Evolutionary conservation across 1,139 yeast genomes (phyloP).

Genomic region (Yamadazyma diospyri): DNA sequence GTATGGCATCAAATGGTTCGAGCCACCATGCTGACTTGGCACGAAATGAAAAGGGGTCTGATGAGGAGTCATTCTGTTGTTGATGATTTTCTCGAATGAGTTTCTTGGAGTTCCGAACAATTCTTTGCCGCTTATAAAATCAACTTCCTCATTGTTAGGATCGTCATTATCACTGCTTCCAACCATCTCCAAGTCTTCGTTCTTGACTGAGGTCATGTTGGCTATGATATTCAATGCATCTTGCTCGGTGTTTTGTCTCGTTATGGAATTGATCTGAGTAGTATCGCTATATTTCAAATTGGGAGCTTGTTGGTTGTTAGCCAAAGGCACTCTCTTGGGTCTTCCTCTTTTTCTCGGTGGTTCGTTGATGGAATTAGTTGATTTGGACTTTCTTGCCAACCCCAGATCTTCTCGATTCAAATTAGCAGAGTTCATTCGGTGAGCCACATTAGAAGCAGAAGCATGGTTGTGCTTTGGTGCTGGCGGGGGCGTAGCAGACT

Average conservation of each 20-base stretch:
- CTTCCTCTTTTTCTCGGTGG: slow-evolving; percentile 47
- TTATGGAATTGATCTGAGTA: slow-evolving; percentile 25
- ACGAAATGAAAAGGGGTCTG: slow-evolving; percentile 7
- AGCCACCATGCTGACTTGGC: neutral
- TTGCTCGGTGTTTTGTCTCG: slow-evolving; percentile 43
- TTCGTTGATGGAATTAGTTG: slow-evolving; percentile 21
- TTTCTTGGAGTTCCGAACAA: slow-evolving; percentile 43
- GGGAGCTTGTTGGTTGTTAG: slow-evolving; percentile 18
- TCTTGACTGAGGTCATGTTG: slow-evolving; percentile 19
- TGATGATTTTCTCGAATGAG: slow-evolving; percentile 34
- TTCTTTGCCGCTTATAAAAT: slow-evolving; percentile 39
- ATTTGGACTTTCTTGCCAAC: slow-evolving; percentile 19
- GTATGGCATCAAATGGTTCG: slow-evolving; percentile 2
- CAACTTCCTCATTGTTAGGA: slow-evolving; percentile 23
- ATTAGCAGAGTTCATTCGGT: slow-evolving; percentile 23
- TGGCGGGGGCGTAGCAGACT: slow-evolving; percentile 66
- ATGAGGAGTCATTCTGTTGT: slow-evolving; percentile 12
- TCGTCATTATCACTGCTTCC: slow-evolving; percentile 21
- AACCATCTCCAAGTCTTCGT: slow-evolving; percentile 38
- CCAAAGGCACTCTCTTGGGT: slow-evolving; percentile 36
- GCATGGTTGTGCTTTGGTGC: slow-evolving; percentile 86
- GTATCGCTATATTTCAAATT: slow-evolving; percentile 21
- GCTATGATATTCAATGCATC: slow-evolving; percentile 34
- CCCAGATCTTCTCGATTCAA: slow-evolving; percentile 4
- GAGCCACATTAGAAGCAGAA: slow-evolving; percentile 50